phyloP scores from a whole-genome alignment of 2,329 filamentous ascomycete species.

The Phialophora expanda region DNA sequence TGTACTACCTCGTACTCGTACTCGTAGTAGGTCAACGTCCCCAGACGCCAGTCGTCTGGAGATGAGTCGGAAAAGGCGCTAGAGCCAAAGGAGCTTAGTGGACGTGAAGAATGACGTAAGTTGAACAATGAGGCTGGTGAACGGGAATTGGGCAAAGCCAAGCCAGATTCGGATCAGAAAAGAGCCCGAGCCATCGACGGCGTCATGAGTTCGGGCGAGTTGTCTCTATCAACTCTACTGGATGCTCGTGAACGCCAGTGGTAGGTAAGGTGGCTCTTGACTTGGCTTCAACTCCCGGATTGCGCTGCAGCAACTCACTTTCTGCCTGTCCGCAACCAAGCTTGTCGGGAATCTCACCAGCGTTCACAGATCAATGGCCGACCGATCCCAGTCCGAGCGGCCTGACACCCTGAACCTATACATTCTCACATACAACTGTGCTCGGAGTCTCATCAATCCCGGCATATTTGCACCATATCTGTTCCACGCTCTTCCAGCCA shows the following conservation, averaged over 20 bases:
- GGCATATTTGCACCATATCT: conserved; percentile 74
- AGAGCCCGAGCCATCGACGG: background rate
- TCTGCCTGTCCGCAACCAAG: background rate
- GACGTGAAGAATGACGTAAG: background rate
- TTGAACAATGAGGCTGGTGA: background rate
- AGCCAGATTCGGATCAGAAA: background rate
- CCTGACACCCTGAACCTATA: conserved; percentile 50
- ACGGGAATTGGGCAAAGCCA: background rate
- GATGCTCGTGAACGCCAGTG: background rate
- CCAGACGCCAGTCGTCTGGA: background rate
- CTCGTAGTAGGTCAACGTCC: background rate
- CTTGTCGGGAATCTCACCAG: background rate
- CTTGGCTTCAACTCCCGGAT: background rate
- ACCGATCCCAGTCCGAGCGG: background rate
- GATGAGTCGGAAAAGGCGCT: background rate
- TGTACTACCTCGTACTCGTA: too few relatives aligned
- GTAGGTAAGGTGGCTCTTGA: background rate
- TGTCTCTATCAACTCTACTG: background rate
- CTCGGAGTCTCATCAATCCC: conserved; percentile 70
- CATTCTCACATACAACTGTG: conserved; percentile 89
- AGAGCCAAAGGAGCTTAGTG: background rate
- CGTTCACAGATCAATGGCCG: conserved; percentile 6
- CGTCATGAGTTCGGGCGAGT: background rate
- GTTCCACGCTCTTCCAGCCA: conserved; percentile 60
- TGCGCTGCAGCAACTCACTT: background rate